Evolutionary conservation across 805 yeast species (phyloP).

Genomic region (Yamadazyma sp.): DNA sequence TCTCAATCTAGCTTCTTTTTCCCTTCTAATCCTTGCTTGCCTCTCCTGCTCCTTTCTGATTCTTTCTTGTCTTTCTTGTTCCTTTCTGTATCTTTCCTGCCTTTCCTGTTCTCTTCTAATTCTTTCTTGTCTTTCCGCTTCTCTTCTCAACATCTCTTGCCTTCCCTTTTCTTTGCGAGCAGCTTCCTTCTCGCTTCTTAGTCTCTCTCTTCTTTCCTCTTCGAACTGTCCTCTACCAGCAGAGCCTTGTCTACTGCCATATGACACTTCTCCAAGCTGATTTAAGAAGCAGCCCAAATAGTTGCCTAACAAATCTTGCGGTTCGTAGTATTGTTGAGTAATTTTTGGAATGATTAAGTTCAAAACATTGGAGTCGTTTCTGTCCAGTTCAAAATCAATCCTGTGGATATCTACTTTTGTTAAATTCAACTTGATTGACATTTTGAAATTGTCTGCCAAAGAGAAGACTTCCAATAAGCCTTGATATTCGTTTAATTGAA

Average conservation of each 20-base stretch:
- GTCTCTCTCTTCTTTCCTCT: conserved; percentile 3
- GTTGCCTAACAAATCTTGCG: conserved; percentile 13
- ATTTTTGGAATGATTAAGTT: conserved; percentile 37
- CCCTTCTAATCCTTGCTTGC: conserved; percentile 12
- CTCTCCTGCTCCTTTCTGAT: conserved; percentile 11
- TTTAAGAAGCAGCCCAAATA: conserved; percentile 9
- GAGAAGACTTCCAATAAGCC: conserved; percentile 32
- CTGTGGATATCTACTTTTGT: conserved; percentile 28
- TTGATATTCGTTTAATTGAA: conserved; percentile 31
- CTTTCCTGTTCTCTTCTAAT: conserved; percentile 9
- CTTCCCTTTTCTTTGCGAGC: conserved; percentile 3
- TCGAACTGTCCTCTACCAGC: not conserved
- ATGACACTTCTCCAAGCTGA: too few relatives aligned
- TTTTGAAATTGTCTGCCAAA: conserved; percentile 30
- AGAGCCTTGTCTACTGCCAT: not conserved
- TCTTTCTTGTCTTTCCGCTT: conserved; percentile 11
- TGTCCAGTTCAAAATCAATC: conserved; percentile 37
- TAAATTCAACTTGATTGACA: conserved; percentile 30
- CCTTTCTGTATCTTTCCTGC: conserved; percentile 7
- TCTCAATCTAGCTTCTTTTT: conserved; percentile 16
- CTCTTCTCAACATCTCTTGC: conserved; percentile 10
- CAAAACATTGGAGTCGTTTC: conserved; percentile 27
- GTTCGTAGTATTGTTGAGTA: not conserved
- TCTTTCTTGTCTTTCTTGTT: conserved; percentile 10
- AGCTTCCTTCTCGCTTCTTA: conserved; percentile 5